Evolutionary conservation across 495 filamentous ascomycete genomes (phyloP), one percentile per base, ranked within the genome.

Genomic region (Staphylotrichum tortipilum): DNA sequence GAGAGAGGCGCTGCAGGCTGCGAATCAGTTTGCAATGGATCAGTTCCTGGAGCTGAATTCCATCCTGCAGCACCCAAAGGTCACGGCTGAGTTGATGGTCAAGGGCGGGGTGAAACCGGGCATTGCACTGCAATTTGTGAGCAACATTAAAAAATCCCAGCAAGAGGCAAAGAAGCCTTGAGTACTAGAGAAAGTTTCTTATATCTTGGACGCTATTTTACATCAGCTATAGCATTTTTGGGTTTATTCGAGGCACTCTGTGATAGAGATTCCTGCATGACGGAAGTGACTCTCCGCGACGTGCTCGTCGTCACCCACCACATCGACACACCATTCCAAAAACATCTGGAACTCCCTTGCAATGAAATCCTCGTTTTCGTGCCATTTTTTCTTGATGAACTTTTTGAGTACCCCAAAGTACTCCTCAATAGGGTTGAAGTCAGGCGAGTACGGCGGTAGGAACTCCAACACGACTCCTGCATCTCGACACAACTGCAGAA

Each of bases 31-130:
- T 49, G 36, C 24, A 49, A 31, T 40, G 35, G 36, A 41, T 41
- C 37, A 49, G 21, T 49, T 49, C 47, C 47, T 49, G 3, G 47
- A 49, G 24, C 35, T 49, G 36, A 49, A 49, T 31, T 40, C 46
- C 15, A 49, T 49, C 26, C 46, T 47, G 19, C 15, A 38, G 31
- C 31, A 40, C 37, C 19, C 22, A 37, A 48, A 38, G 45, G 22
- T 38, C 45, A 18, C 45, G 26, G 23, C 45, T 39, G 14, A 48
- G 8, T 48, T 48, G 17, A 48, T 48, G 22, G 45, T 39, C 34
- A 48, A 48, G 34, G 45, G 45, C 34, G 12, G 34, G 33, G 45
- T 48, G 22, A 48, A 48, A 19, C 45, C 45, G 28, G 45, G 45
- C 19, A 38, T 48, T 29, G 34, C 34, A 28, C 45, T 48, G 12